Evolutionary conservation across 148 eudicot species (phyloP), one percentile per base, ranked within the genome.

Genomic region (Suaeda aralocaspica): DNA sequence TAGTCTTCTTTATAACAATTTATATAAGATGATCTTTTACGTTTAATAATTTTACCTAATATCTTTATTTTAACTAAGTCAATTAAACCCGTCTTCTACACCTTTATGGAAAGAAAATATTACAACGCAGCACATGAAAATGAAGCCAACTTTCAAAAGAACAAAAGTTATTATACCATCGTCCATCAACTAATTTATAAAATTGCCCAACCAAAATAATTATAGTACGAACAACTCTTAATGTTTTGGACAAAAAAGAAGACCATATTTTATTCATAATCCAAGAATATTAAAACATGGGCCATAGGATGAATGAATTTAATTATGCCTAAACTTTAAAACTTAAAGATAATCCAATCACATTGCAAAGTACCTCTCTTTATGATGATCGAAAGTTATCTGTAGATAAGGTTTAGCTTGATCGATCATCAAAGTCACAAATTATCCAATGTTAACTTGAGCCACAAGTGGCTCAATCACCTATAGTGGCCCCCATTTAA

Each of bases 401-500:
- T 60, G 22, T 31, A 55, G 70, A 78, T 78, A 78, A 73, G 81
- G 41, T n/a, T 51, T 49, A n/a, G n/a, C n/a, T n/a, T n/a, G n/a
- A n/a, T n/a, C n/a, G 53, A 49, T 62, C 74, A n/a, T 73, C 34
- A 78, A 71, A 73, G 60, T 57, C 41, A 59, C 8, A 70, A 62
- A 55, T 61, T 46, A 33, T 7, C 39, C 44, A 68, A n/a, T 45
- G 66, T 52, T 42, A 78, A 68, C 74, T 25, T 68, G 45, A 82
- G 24, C 86, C 87, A 83, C 85, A 81, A 74, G 68, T 77, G 77
- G 71, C 74, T 74, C 70, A 39, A 65, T 78, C 84, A 73, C 34
- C 64, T 64, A 14, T 12, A 39, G 67, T 77, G 70, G 70, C 53
- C 73, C 67, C 77, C 66, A 36, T 56, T 21, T 51, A 21, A 68